Base-by-base conservation (phyloP, 257 asterid species). In the Hygrophila difformis region DNA sequence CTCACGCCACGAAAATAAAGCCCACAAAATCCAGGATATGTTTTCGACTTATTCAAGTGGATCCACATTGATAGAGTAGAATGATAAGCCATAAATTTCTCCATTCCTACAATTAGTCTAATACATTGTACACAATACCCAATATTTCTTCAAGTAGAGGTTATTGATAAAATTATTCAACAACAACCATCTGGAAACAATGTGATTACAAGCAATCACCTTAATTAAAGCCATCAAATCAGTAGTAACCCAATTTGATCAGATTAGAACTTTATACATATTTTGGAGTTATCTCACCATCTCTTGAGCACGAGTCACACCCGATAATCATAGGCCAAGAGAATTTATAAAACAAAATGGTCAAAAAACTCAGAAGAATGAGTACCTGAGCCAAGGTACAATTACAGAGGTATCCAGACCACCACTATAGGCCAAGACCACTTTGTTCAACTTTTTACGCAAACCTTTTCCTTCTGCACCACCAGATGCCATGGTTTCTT, bases 321-420 rank as follows among this genome's bases (percentile, higher is more conserved):
- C n/a, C n/a, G n/a, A n/a, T n/a, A n/a, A n/a, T n/a, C n/a, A n/a
- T n/a, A n/a, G n/a, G n/a, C 29, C 29, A 24, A 24, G 29, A 2
- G 29, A 24, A 2, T 7, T 24, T 24, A 24, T 24, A 24, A 2
- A 24, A 24, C 3, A 7, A 24, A 24, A 24, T 24, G 29, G 29
- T 24, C 29, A 24, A 24, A 24, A 7, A 24, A 24, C 3, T 9
- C 5, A 31, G 37, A 31, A 9, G 11, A 31, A 12, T n/a, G 12
- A 13, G n/a, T 63, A 85, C 96, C 96, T 83, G 38, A 85, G 81
- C 98, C 98, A 89, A 54, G 96, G 98, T 33, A 89, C 98, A 68
- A 89, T 89, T 42, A 89, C 98, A 37, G 98, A 89, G 52, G 98
- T 89, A 61, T 89, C 98, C 41, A 89, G 65, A 48, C 98, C 98